phyloP scores from a whole-genome alignment of 768 basidiomycete genomes.

The Tylopilus rubrobrunneus region DNA sequence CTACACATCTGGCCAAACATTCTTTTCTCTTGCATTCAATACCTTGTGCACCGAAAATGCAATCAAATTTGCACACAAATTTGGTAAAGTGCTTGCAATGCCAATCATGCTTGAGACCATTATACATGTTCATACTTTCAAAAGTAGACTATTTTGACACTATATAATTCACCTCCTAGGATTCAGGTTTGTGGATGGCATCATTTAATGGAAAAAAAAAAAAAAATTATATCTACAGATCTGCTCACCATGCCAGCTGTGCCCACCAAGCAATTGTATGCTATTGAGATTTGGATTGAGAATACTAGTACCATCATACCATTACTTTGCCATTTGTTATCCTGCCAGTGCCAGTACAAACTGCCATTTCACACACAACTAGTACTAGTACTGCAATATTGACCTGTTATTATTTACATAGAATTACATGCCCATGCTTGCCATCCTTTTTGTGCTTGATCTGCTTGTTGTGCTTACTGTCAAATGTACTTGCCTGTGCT shows the following conservation, averaged over 20 bases:
- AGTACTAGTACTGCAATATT: too few relatives aligned
- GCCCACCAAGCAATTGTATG: slow-evolving; percentile 94
- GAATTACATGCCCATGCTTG: too few relatives aligned
- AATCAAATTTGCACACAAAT: slow-evolving; percentile 96
- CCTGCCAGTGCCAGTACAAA: too few relatives aligned
- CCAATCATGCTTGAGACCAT: slow-evolving; percentile 96
- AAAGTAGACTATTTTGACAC: slow-evolving; percentile 47
- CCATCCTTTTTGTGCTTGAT: too few relatives aligned
- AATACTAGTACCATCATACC: too few relatives aligned
- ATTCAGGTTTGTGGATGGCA: slow-evolving; percentile 82
- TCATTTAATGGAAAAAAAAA: slow-evolving; percentile 99
- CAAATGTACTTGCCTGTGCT: too few relatives aligned
- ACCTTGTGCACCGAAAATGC: slow-evolving; percentile 93
- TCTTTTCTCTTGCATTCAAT: slow-evolving; percentile 98
- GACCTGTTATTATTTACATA: too few relatives aligned
- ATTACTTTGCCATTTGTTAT: slow-evolving; percentile 89
- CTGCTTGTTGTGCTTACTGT: too few relatives aligned
- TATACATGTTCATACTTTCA: slow-evolving; percentile 95
- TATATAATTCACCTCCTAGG: neutral
- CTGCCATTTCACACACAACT: slow-evolving; percentile 71
- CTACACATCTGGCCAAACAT: slow-evolving; percentile 97
- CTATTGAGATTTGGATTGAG: slow-evolving; percentile 93
- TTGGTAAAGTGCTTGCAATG: slow-evolving; percentile 88
- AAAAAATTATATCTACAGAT: slow-evolving; percentile 96
- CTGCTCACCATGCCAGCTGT: slow-evolving; percentile 94